Percentiles rank a stretch among this genome's conserved stretches.
Evolutionary conservation across 1,284 basidiomycete species (phyloP).

Genomic region (Leccinum subrobustum): DNA sequence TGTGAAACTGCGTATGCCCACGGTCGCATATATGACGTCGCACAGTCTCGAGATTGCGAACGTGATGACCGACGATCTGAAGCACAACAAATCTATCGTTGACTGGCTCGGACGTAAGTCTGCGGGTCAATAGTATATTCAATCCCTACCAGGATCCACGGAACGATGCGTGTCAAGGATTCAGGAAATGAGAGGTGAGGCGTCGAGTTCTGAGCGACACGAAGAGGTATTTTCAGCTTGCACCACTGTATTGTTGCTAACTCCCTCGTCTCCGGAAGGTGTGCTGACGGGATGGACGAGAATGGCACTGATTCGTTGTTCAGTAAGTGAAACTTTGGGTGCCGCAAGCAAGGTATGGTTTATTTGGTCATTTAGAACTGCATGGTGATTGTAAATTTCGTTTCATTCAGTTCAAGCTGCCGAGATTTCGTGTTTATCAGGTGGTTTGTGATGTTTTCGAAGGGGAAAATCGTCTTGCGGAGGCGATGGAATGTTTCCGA

Average conservation of each 20-base stretch:
- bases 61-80: background rate
- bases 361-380: background rate
- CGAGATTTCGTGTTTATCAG: background rate
- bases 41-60: background rate
- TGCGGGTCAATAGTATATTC: background rate
- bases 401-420: background rate
- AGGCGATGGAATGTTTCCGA: background rate
- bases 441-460: background rate
- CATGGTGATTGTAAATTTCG: background rate
- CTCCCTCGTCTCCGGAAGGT: background rate
- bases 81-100: background rate
- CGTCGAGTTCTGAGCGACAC: background rate
- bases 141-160: too few relatives aligned
- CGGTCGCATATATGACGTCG: background rate
- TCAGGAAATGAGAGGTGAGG: background rate
- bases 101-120: background rate
- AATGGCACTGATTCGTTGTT: background rate
- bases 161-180: too few relatives aligned
- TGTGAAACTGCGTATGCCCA: background rate
- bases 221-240: background rate
- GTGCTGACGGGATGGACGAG: background rate
- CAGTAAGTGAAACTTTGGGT: background rate
- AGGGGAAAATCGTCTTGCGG: background rate
- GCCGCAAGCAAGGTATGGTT: background rate
- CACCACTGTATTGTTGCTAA: background rate